Base-by-base conservation (phyloP, 805 yeast species). In the Myxozyma lipomycoides region DNA sequence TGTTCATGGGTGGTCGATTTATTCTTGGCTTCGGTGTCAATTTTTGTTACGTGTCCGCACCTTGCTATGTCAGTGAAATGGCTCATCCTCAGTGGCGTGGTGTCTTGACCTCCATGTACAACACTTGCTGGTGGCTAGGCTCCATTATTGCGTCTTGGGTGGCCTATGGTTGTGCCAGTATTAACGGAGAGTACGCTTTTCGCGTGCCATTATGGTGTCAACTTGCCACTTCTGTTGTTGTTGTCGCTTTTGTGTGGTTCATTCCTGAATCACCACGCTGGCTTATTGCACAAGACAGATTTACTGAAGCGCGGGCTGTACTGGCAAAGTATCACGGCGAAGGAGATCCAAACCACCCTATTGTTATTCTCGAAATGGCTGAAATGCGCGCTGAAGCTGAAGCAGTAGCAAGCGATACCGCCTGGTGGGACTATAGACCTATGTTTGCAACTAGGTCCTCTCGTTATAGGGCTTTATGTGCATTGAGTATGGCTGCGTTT, bases 251-350 rank as follows among this genome's bases (percentile, higher is more conserved):
- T 15, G 49, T 70, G 30, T 68, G 34, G 40, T 62, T 66, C 40
- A 68, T 74, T 47, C 82, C 82, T n/a, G 81, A 77, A 60, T 70
- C 75, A 15, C 80, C 81, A 51, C 67, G 81, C 10, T 77, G 51
- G 59, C 68, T 69, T 40, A 61, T 76, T 43, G 64, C 72, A 19
- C 70, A 69, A 51, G 77, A 75, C 12, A 66, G 70, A 49, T 50
- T 63, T 43, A 76, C 70, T 3, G 66, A 76, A 51, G 82, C 82
- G 12, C 65, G 69, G 53, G 59, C 49, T 0, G 61, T 78, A 34
- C 69, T 78, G 58, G 46, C 62, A 26, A 71, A 70, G 43, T 64
- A 65, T 58, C 76, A 76, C 63, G 74, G 70, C 50, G 76, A 75
- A 48, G 65, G 70, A 46, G 68, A 68, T 23, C 59, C 59, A 17